Base-by-base conservation (phyloP, 805 yeast species). In the Kuraishia floccosa region DNA sequence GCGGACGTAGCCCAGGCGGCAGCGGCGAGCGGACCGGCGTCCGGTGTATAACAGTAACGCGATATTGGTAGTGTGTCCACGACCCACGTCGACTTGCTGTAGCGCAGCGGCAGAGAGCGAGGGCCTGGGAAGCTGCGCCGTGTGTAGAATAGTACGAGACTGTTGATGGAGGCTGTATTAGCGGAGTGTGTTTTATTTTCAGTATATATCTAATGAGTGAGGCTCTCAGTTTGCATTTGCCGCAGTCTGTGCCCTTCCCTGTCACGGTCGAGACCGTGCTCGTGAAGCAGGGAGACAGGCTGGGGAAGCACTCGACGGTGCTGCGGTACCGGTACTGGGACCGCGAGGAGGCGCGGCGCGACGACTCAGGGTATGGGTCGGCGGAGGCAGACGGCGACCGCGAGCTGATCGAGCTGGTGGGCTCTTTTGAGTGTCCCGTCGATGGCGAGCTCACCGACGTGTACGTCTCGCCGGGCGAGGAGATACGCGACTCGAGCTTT, bases 381-480 rank as follows among this genome's bases (percentile, higher is more conserved):
- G 49, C 44, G 31, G 50, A 76, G 40, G 55, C 71, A 13, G 64
- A 66, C 17, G 39, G 50, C 33, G 53, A 58, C 36, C 50, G 58
- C 36, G 49, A 49, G 14, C 55, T 76, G 26, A 81, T 79, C 2
- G 87, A 81, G 43, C 59, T 73, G 17, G 72, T 77, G 9, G 89
- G 85, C 1, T 65, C 80, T 3, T 86, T 75, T 49, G 97, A 89
- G 49, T 66, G 78, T 24, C 96, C 96, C 1, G 63, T 83, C 18
- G 81, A 73, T 36, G 97, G 97, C 1, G 58, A 60, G 24, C 54
- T 91, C 3, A 52, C 58, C 6, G 44, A 54, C 8, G 57, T 86
- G 39, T 44, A 54, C 16, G 64, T 84, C 4, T 50, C 55, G 6
- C 59, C 60, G 1, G 78, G 81, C 25, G 85, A 82, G 42, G 75